A percentile compares a stretch with the other conserved stretches of the same genome.
These are phyloP conservation scores for Eleusine indica DNA, from an alignment of 176 grass and related monocot species.

Conservation along the genomic window DNA sequence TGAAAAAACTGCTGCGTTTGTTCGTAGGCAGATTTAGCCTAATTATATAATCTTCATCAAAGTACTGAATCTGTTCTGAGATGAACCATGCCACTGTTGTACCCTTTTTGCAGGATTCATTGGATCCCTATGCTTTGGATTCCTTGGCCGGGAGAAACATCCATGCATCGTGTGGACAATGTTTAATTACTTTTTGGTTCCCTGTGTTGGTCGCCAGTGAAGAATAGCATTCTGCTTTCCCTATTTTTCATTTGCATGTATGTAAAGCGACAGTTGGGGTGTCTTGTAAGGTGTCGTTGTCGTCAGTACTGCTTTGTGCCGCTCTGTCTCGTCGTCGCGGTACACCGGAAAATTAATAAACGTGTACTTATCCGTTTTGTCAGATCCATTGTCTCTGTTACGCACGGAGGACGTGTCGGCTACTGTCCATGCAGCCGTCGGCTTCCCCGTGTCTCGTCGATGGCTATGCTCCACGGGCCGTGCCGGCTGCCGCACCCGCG, in stretches of 20 bases:
- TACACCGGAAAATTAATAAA: slow-evolving; percentile 20
- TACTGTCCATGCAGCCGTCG: background rate
- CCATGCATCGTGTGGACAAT: slow-evolving; percentile 34
- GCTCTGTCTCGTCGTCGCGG: slow-evolving; percentile 6
- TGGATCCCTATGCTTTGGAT: slow-evolving; percentile 50
- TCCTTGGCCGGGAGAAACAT: slow-evolving; percentile 39
- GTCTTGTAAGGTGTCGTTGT: slow-evolving; percentile 45
- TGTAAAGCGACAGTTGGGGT: slow-evolving; percentile 40
- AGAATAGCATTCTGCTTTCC: slow-evolving; percentile 28
- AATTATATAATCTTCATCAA: background rate
- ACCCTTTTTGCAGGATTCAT: slow-evolving; percentile 30
- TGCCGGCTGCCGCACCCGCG: background rate
- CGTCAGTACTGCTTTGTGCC: background rate
- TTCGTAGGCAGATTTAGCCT: background rate
- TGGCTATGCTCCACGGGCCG: background rate
- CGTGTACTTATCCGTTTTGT: background rate
- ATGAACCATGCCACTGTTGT: background rate
- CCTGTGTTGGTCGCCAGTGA: slow-evolving; percentile 35
- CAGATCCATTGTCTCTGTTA: background rate
- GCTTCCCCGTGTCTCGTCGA: background rate
- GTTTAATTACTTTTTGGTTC: slow-evolving; percentile 14
- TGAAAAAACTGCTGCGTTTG: background rate
- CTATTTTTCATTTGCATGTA: slow-evolving; percentile 19
- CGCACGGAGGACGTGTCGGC: background rate
- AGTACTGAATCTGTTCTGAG: background rate